phyloP scores from a whole-genome alignment of 176 grass and related monocot genomes.

The Otatea glauca region DNA sequence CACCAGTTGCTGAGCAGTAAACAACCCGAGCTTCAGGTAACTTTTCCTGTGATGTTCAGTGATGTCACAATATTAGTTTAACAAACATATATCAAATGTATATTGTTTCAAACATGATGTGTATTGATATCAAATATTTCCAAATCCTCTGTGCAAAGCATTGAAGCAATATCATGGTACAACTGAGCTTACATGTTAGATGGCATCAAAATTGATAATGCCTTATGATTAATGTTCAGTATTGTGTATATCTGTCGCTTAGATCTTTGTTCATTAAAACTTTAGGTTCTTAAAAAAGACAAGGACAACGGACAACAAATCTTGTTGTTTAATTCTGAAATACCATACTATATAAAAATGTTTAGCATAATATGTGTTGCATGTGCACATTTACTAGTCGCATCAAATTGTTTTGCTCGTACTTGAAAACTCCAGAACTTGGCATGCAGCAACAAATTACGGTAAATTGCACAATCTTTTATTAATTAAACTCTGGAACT shows the following conservation, averaged over 20 bases:
- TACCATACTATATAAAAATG: not conserved
- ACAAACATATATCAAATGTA: slow-evolving; percentile 23
- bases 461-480: slow-evolving; percentile 8
- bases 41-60: slow-evolving; percentile 67
- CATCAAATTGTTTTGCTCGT: slow-evolving; percentile 7
- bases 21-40: slow-evolving; percentile 83
- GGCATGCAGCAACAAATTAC: slow-evolving; percentile 2
- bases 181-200: not conserved
- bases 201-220: slow-evolving; percentile 1
- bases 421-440: not conserved
- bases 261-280: not conserved
- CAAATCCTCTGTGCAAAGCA: not conserved
- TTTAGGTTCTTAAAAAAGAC: slow-evolving; percentile 22
- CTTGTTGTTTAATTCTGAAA: slow-evolving; percentile 5
- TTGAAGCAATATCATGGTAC: slow-evolving; percentile 24
- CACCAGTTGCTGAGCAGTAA: slow-evolving; percentile 99
- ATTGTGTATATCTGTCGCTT: not conserved
- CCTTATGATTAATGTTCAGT: not conserved
- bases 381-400: not conserved
- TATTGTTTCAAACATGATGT: slow-evolving; percentile 29
- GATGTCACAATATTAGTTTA: slow-evolving; percentile 42
- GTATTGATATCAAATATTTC: not conserved
- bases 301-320: slow-evolving; percentile 5
- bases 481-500: slow-evolving; percentile 13
- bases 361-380: not conserved